Percentiles rank a stretch among this genome's conserved stretches.
Conservation (phyloP, 768 basidiomycete species). For the Lentinula lateritia region DNA sequence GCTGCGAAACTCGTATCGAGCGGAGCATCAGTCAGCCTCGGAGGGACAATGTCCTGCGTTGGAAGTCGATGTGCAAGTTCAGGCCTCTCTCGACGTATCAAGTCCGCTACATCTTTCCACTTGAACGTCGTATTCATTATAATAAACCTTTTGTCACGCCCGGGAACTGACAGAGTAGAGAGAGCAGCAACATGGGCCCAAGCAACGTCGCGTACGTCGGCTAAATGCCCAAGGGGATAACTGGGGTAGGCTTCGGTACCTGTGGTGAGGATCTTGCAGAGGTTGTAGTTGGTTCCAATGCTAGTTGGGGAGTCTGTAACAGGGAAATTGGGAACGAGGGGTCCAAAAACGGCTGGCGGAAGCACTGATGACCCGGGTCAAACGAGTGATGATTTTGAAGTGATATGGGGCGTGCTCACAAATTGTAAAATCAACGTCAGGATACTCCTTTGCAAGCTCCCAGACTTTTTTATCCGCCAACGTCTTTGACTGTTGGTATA, state of each 20-base stretch:
- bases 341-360: conserved; percentile 15
- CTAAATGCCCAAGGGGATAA: not conserved
- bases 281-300: conserved; percentile 1
- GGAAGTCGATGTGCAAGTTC: conserved; percentile 5
- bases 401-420: not conserved
- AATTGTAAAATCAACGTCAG: conserved; percentile 12
- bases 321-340: conserved; percentile 12
- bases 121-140: conserved; percentile 1
- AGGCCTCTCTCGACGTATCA: conserved; percentile 4
- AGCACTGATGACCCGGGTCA: conserved; percentile 8
- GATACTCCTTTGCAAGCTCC: conserved; percentile 11
- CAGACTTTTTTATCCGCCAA: conserved; percentile 11
- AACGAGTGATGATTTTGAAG: not conserved
- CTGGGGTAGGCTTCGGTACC: not conserved
- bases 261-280: conserved; percentile 1
- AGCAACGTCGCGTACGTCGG: conserved; percentile 13
- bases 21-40: not conserved
- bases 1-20: conserved; percentile 3
- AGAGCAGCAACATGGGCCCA: conserved; percentile 10
- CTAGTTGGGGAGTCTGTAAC: not conserved
- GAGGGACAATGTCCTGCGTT: not conserved
- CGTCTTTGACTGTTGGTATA: conserved; percentile 9
- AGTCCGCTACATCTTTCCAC: conserved; percentile 2
- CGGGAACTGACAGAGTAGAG: not conserved
- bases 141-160: conserved; percentile 6